A percentile compares a stretch with the other conserved stretches of the same genome.
phyloP scores from a whole-genome alignment of 192 early-diverging fungal genomes.

The Piromyces finnis region DNA sequence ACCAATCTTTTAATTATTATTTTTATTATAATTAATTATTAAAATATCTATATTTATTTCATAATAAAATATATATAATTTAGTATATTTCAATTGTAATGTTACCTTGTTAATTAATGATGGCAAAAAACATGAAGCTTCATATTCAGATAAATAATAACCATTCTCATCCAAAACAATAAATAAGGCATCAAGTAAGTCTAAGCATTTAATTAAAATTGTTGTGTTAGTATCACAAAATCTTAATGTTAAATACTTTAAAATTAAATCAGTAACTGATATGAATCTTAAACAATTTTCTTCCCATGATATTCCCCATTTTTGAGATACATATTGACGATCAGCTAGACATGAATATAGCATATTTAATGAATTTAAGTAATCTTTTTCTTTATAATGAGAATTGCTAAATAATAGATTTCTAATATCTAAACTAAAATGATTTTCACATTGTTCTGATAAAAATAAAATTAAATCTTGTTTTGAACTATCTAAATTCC shows the following conservation, averaged over 20 bases:
- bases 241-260: constrained; percentile 74
- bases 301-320: constrained; percentile 13
- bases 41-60: no score
- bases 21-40: neutral
- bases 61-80: no score
- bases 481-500: constrained; percentile 48
- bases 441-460: constrained; percentile 31
- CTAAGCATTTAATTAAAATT: constrained; percentile 67
- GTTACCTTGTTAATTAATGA: constrained; percentile 42
- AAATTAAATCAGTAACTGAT: constrained; percentile 55
- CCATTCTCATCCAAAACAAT: constrained; percentile 40
- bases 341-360: constrained; percentile 48
- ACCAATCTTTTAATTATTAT: constrained; percentile 42
- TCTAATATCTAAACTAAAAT: constrained; percentile 38
- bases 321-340: constrained; percentile 9
- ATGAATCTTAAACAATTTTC: constrained; percentile 43
- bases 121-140: constrained; percentile 60
- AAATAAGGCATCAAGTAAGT: constrained; percentile 58
- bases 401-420: constrained; percentile 53
- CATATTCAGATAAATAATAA: constrained; percentile 56
- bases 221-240: constrained; percentile 86
- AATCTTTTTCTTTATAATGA: constrained; percentile 77
- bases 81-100: no score
- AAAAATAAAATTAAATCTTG: constrained; percentile 43
- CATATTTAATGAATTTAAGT: constrained; percentile 37